Conservation (phyloP, 805 yeast species). For the Spathaspora gorwiae region DNA sequence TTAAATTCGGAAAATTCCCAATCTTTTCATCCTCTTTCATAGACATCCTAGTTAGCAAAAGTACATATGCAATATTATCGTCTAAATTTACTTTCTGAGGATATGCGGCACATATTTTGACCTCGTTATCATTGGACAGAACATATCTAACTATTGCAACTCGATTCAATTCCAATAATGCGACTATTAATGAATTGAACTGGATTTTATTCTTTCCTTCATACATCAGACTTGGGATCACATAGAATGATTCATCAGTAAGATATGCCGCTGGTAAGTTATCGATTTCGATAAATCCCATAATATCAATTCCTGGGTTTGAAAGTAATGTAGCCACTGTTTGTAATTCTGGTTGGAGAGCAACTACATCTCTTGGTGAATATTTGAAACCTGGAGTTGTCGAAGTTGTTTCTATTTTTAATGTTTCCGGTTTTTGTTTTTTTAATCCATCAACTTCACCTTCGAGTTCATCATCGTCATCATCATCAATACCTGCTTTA, state of each 20-base stretch:
- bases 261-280: slow-evolving; percentile 56
- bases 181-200: slow-evolving; percentile 21
- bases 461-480: slow-evolving; percentile 4
- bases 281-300: slow-evolving; percentile 50
- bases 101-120: slow-evolving; percentile 47
- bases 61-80: slow-evolving; percentile 23
- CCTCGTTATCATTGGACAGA: slow-evolving; percentile 42
- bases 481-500: slow-evolving; percentile 13
- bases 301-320: slow-evolving; percentile 53
- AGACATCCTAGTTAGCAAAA: slow-evolving; percentile 57
- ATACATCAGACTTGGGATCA: slow-evolving; percentile 38
- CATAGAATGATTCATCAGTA: slow-evolving; percentile 53
- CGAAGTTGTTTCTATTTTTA: slow-evolving; percentile 15
- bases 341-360: slow-evolving; percentile 45
- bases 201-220: slow-evolving; percentile 26
- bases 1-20: slow-evolving; percentile 42
- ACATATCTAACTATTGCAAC: slow-evolving; percentile 65
- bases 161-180: slow-evolving; percentile 43
- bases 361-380: slow-evolving; percentile 46
- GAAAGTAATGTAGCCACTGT: slow-evolving; percentile 41
- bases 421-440: background rate
- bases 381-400: slow-evolving; percentile 59
- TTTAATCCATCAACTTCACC: background rate
- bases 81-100: slow-evolving; percentile 37
- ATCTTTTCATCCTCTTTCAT: slow-evolving; percentile 70